Evolutionary conservation across 2,329 filamentous ascomycete species (phyloP), one percentile per base, ranked within the genome.

Genomic region (Boeremia exigua): DNA sequence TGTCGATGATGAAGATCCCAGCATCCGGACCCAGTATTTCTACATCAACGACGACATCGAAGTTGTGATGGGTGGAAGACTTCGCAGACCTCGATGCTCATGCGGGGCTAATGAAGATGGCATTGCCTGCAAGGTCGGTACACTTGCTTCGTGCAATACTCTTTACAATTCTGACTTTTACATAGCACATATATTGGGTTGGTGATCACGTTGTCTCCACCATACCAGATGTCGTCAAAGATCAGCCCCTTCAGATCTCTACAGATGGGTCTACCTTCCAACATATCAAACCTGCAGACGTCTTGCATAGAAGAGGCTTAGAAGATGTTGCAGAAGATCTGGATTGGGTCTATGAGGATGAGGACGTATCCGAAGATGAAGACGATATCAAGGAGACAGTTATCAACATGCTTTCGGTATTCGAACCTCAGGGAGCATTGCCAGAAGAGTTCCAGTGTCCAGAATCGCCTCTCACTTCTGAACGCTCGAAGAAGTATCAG

Each of bases 171-270:
- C 51, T 61, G 44, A 59, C 33, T 15, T 15, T 30, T 48, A 54
- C 15, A 56, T 29, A 77, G 74, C 74, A 77, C 37, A 74, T 76
- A 19, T 76, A 73, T 48, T 77, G 73, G 73, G 65, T 76, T 4
- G 61, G 69, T 6, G 72, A 75, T 44, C 71, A 75, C 45, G 56
- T 77, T 25, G 58, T 70, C 17, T 66, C 67, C 12, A 66, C 65
- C 14, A 60, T 58, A 1, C 62, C 67, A 6, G 59, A 65, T 14
- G 45, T 54, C 9, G 53, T 68, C 33, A 64, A 66, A 23, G 57
- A 66, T 6, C 60, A 69, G 29, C 65, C 68, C n/a, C 49, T 74
- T 15, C 63, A 70, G 12, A 55, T 74, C 14, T 68, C 67, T 6
- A 56, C 58, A 27, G 72, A 76, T 49, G 73, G 73, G n/a, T 69